These are phyloP conservation scores for Thraustochytrium sp. DNA, from an alignment of 352 stramenopile species.

Conservation along the genomic window DNA sequence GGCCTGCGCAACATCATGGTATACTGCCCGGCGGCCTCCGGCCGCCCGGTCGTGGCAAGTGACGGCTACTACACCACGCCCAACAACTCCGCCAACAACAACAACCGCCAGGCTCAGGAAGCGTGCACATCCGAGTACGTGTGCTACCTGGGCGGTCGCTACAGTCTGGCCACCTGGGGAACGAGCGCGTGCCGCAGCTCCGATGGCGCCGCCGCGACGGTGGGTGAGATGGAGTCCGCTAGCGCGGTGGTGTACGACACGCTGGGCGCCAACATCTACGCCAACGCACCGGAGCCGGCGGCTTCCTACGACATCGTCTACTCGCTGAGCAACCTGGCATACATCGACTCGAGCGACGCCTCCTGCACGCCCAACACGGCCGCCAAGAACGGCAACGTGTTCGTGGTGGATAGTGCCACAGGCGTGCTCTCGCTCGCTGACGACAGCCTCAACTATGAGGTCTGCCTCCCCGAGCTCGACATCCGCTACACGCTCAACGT, in stretches of 20 bases:
- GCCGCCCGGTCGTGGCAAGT: not conserved
- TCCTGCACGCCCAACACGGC: not conserved
- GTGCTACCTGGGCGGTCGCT: not conserved
- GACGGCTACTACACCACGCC: slow-evolving; percentile 31
- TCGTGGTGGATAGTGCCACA: not conserved
- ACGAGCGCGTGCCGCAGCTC: not conserved
- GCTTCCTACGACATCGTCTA: not conserved
- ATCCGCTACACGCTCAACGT: not conserved
- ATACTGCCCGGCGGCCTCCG: slow-evolving; percentile 29
- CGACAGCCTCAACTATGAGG: slow-evolving; percentile 30
- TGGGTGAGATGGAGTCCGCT: slow-evolving; percentile 5
- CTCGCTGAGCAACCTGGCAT: not conserved
- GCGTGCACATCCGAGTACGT: not conserved
- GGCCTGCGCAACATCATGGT: not conserved
- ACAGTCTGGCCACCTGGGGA: not conserved
- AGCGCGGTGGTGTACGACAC: not conserved
- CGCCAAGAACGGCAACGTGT: slow-evolving; percentile 10
- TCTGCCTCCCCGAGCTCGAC: slow-evolving; percentile 19
- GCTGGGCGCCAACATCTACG: not conserved
- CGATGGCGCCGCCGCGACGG: not conserved
- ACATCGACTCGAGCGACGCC: not conserved
- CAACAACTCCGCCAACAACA: not conserved
- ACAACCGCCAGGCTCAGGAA: not conserved
- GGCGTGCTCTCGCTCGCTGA: not conserved
- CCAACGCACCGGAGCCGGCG: not conserved